Evolutionary conservation across 2,329 filamentous ascomycete species (phyloP), one percentile per base, ranked within the genome.

Genomic region (Paracamarosporium sp.): DNA sequence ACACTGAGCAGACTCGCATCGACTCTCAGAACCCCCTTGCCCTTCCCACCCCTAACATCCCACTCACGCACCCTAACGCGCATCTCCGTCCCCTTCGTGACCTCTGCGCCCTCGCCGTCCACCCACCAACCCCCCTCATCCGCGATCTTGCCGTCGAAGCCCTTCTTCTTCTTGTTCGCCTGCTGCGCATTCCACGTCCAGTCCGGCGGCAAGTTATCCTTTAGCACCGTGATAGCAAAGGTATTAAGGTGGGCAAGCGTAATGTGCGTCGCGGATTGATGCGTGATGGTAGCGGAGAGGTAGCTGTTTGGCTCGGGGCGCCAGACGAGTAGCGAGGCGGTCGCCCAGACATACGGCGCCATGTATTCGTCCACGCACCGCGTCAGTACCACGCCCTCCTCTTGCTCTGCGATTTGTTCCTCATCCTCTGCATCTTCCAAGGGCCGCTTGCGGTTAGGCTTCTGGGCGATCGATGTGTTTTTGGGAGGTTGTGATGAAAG

Each of bases 201-300:
- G 24, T 85, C 84, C 13, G 80, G 76, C 0, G 95, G 95, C 15
- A 99, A 81, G 33, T 91, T 84, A 59, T 86, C 86, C 22, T 89
- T 84, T 68, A 94, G 90, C 58, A 99, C 91, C 41, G 90, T 92
- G 1, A 94, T 91, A 66, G 95, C 96, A 83, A 98, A 98, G 64
- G 92, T 87, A 75, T 94, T 94, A 79, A 92, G 93, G 75, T 92
- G 95, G 11, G 96, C 87, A 2, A 97, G 85, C 20, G 94, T 93
- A 6, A 99, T 84, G 71, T 97, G 92, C 6, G 92, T 92, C 66
- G 95, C 91, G 46, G 90, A 94, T 73, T 96, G 92, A 28, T 97
- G 82, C 69, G 94, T 95, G 55, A 97, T 85, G 65, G 85, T 88
- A 11, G 92, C 95, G 64, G 93, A 89, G 71, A 98, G 85, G 77